These are phyloP conservation scores for Entrophospora sp. DNA, from an alignment of 192 early-diverging fungal species.

Conservation along the genomic window DNA sequence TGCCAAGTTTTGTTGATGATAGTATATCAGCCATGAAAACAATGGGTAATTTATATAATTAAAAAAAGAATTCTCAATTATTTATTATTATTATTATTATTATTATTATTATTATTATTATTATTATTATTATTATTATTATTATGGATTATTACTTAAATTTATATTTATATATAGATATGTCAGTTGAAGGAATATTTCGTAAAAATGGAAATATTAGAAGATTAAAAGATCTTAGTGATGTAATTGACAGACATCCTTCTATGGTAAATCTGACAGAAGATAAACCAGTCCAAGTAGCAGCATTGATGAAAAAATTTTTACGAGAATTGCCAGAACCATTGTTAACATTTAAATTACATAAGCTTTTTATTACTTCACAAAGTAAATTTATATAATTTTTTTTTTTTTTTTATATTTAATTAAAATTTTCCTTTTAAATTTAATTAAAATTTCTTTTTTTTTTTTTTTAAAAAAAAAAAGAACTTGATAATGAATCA, in stretches of 20 bases:
- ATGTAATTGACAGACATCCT: slow-evolving; percentile 79
- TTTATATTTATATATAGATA: slow-evolving; percentile 18
- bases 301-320: slow-evolving; percentile 94
- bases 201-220: slow-evolving; percentile 97
- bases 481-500: slow-evolving; percentile 42
- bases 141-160: not conserved
- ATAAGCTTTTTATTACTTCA: slow-evolving; percentile 73
- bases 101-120: not conserved
- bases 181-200: slow-evolving; percentile 92
- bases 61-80: not conserved
- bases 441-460: not conserved
- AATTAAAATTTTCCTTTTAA: not conserved
- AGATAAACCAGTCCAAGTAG: slow-evolving; percentile 82
- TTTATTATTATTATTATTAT: not conserved
- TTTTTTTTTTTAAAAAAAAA: not conserved
- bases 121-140: slow-evolving; percentile 6
- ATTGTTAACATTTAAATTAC: slow-evolving; percentile 81
- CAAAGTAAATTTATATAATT: slow-evolving; percentile 42
- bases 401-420: not conserved
- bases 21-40: slow-evolving; percentile 67
- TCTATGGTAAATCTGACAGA: slow-evolving; percentile 55
- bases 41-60: slow-evolving; percentile 56
- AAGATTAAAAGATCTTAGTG: slow-evolving; percentile 75
- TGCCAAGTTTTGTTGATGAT: slow-evolving; percentile 82
- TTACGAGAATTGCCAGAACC: slow-evolving; percentile 94